Conservation (phyloP, 345 rosid species). For the Toxicodendron radicans region DNA sequence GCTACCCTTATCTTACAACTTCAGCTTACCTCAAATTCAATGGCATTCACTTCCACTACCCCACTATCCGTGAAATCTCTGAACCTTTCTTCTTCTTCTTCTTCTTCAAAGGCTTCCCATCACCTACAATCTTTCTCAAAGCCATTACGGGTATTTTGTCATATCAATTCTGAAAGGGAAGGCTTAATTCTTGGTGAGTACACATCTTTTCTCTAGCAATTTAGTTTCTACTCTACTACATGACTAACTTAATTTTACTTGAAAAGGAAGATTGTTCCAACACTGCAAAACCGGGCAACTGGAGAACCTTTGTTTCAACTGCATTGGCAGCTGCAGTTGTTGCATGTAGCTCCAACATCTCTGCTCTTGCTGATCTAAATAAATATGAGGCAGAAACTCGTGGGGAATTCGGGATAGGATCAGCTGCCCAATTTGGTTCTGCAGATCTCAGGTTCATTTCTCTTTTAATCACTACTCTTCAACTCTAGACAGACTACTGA, state of each 20-base stretch:
- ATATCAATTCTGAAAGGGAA: conserved; percentile 22
- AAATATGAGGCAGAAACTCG: conserved; percentile 79
- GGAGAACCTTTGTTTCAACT: conserved; percentile 60
- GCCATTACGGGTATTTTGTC: conserved; percentile 29
- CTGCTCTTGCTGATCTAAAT: conserved; percentile 83
- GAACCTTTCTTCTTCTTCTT: conserved; percentile 2
- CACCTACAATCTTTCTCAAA: conserved; percentile 19
- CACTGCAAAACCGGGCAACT: conserved; percentile 35
- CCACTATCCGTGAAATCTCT: conserved; percentile 31
- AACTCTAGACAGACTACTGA: conserved; percentile 16
- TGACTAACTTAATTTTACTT: conserved; percentile 28
- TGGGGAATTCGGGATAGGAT: conserved; percentile 91
- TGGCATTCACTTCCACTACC: conserved; percentile 44
- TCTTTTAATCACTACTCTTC: background rate
- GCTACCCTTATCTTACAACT: background rate
- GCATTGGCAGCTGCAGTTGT: conserved; percentile 64
- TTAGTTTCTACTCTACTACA: background rate
- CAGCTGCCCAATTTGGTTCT: conserved; percentile 88
- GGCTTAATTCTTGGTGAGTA: conserved; percentile 31
- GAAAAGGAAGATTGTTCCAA: conserved; percentile 53
- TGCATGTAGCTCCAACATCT: conserved; percentile 45
- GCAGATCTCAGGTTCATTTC: conserved; percentile 70
- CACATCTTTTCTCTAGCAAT: background rate
- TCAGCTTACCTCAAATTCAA: background rate
- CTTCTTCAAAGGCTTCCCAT: conserved; percentile 19